Percentiles rank a stretch among this genome's conserved stretches.
Conservation (phyloP, 192 early-diverging fungal genomes). For the Linnemannia elongata region DNA sequence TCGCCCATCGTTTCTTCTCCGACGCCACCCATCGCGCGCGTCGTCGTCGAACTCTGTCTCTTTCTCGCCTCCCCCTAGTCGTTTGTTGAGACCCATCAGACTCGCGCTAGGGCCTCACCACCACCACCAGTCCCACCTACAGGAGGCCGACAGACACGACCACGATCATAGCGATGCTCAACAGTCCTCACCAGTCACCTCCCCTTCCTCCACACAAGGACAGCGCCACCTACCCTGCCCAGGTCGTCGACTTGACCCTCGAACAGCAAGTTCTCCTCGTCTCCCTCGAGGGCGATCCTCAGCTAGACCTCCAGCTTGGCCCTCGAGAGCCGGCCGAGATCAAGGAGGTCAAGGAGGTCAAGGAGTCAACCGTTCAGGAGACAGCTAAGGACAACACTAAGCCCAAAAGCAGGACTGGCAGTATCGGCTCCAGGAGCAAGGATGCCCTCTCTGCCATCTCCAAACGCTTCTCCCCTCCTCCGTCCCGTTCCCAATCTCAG, state of each 20-base stretch:
- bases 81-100: constrained; percentile 4
- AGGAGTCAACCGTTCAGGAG: background rate
- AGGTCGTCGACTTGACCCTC: background rate
- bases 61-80: background rate
- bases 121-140: background rate
- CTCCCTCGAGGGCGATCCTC: background rate
- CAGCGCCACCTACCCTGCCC: background rate
- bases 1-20: background rate
- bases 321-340: background rate
- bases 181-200: background rate
- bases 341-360: constrained; percentile 1
- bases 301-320: background rate
- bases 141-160: background rate
- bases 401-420: background rate
- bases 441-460: constrained; percentile 28
- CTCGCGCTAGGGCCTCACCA: background rate
- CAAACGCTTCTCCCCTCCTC: constrained; percentile 30
- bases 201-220: background rate
- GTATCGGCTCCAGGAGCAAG: constrained; percentile 7
- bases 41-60: background rate
- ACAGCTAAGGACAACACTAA: constrained; percentile 7
- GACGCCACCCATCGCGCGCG: background rate
- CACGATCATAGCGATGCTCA: background rate
- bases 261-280: constrained; percentile 7
- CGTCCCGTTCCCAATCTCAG: constrained; percentile 8